A percentile compares a stretch with the other conserved stretches of the same genome.
phyloP scores from a whole-genome alignment of 208 protist genomes.

The Naegleria lovaniensis region DNA sequence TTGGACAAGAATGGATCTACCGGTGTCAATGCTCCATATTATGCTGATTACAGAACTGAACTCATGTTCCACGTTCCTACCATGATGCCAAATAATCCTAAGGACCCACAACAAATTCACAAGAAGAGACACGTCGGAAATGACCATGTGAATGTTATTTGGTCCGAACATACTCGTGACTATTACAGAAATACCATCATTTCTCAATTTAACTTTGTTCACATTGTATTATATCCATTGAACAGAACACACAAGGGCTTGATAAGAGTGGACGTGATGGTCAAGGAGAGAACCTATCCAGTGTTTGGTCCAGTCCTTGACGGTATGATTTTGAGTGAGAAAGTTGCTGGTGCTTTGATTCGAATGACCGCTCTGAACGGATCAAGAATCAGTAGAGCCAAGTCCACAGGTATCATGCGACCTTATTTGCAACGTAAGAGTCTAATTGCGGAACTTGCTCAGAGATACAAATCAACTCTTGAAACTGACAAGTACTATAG shows the following conservation, averaged over 20 bases:
- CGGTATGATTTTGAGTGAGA: slow-evolving; percentile 54
- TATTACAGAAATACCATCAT: slow-evolving; percentile 62
- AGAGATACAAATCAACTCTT: background rate
- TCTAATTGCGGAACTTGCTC: background rate
- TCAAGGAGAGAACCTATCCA: slow-evolving; percentile 33
- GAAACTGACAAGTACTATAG: background rate
- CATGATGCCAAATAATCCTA: slow-evolving; percentile 28
- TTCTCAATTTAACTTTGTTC: slow-evolving; percentile 67
- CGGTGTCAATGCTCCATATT: slow-evolving; percentile 31
- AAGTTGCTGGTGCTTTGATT: slow-evolving; percentile 47
- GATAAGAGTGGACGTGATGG: slow-evolving; percentile 50
- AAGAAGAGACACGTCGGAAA: slow-evolving; percentile 73
- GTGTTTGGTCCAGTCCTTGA: slow-evolving; percentile 54
- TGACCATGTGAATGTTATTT: slow-evolving; percentile 72
- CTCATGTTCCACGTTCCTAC: slow-evolving; percentile 39
- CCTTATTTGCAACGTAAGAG: slow-evolving; percentile 29
- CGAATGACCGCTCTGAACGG: slow-evolving; percentile 57
- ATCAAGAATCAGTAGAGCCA: slow-evolving; percentile 38
- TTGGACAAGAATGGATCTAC: slow-evolving; percentile 26
- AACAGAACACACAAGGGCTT: slow-evolving; percentile 31
- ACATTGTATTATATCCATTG: slow-evolving; percentile 70
- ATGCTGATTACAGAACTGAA: slow-evolving; percentile 32
- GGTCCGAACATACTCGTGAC: slow-evolving; percentile 53
- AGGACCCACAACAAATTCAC: slow-evolving; percentile 30
- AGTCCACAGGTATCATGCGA: slow-evolving; percentile 39